Evolutionary conservation across 1,139 yeast species (phyloP), one percentile per base, ranked within the genome.

Genomic region (Geotrichum fermentans): DNA sequence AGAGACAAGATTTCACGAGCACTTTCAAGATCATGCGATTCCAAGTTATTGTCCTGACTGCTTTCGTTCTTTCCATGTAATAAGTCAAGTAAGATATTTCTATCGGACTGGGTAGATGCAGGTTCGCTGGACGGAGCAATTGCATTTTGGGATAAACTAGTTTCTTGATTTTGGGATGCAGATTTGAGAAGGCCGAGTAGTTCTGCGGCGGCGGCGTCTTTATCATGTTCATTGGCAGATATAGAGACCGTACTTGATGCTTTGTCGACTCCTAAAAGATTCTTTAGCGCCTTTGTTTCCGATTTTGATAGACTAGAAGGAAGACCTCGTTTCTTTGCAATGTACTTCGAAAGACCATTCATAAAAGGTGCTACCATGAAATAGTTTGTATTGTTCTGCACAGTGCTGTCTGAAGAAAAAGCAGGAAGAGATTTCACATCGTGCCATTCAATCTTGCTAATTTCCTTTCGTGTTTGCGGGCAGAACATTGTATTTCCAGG

Each of bases 381-480:
- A 49, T 61, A 70, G 45, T 55, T 56, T 47, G 55, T 58, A 30
- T 52, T 49, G 16, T 41, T 43, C 34, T 55, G 46, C n/a, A 47
- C 50, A 16, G 45, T 44, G 39, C 40, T 33, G 28, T 55, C 57
- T 33, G 55, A 52, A 20, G 63, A 58, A 55, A 54, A 68, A 68
- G 63, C 75, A 67, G 63, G 77, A 68, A 50, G 71, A 58, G 54
- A 63, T 49, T 72, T 76, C 49, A 82, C 72, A 54, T 74, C 77
- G 52, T 72, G 75, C 90, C 90, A 83, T 59, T 77, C 75, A 45
- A 83, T 81, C 51, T 75, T 65, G 51, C 64, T 78, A 56, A 94
- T 92, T 67, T 94, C 99, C 63, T 86, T 86, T 60, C 96, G 77
- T 1, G 88, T 96, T 52, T 77, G 73, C 1, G 98, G 97, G 55